Evolutionary conservation across 2,329 filamentous ascomycete genomes (phyloP).

Genomic region (Aspergillus costaricaensis): DNA sequence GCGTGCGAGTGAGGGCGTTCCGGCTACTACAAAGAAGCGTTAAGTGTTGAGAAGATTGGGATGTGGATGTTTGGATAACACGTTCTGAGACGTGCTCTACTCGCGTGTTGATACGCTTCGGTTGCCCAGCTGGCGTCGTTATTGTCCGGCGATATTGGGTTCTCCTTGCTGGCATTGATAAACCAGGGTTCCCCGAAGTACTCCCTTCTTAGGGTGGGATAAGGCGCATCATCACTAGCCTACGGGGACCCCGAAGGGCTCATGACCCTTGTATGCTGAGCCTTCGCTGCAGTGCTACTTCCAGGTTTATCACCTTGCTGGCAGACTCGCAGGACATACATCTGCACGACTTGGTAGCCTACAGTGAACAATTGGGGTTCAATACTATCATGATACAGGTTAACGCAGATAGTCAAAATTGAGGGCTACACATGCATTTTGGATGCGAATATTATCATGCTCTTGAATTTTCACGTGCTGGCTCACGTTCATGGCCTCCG

Average conservation of each 20-base stretch:
- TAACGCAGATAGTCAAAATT: not conserved
- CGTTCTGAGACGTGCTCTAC: not conserved
- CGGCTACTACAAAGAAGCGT: conserved; percentile 45
- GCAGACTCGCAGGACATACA: not conserved
- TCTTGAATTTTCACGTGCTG: too few species aligned
- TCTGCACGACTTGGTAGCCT: not conserved
- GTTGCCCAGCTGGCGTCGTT: not conserved
- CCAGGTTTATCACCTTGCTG: not conserved
- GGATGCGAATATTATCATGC: too few species aligned
- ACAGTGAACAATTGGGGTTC: too few species aligned
- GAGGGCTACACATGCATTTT: not conserved
- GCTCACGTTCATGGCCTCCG: too few species aligned
- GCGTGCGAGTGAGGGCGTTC: conserved; percentile 47
- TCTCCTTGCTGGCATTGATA: not conserved
- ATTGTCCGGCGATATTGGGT: not conserved
- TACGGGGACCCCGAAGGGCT: not conserved
- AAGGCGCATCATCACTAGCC: not conserved
- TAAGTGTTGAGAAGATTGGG: conserved; percentile 22
- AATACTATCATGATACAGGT: not conserved
- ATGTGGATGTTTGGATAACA: not conserved
- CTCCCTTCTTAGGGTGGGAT: not conserved
- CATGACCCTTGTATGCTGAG: not conserved
- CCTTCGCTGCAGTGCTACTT: not conserved
- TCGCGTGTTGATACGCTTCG: not conserved
- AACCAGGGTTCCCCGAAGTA: not conserved